phyloP scores from a whole-genome alignment of 441 rosid species.

The Erodium moschatum region DNA sequence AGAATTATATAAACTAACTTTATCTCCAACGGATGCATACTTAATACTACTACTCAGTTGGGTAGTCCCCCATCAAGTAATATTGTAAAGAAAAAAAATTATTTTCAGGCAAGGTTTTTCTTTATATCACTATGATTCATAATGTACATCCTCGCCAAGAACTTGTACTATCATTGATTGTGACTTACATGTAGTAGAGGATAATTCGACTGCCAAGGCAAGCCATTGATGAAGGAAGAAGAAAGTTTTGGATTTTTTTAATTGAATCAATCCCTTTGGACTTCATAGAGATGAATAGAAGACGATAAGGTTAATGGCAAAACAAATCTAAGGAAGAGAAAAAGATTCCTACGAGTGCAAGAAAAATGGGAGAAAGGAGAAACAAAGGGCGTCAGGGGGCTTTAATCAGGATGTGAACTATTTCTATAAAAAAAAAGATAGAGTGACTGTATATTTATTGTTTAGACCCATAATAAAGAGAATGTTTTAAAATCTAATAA shows the following conservation, averaged over 20 bases:
- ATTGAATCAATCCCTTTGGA: neutral
- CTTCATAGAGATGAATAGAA: neutral
- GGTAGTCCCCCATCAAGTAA: too few relatives aligned
- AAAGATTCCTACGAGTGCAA: neutral
- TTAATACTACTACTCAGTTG: too few relatives aligned
- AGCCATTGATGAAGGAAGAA: too few relatives aligned
- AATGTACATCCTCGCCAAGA: too few relatives aligned
- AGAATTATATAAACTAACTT: too few relatives aligned
- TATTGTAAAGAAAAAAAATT: too few relatives aligned
- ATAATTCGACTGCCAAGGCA: too few relatives aligned
- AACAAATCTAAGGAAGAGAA: neutral
- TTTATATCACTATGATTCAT: too few relatives aligned
- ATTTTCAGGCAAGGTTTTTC: too few relatives aligned
- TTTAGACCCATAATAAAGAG: neutral
- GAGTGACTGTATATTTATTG: neutral
- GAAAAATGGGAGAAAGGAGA: neutral
- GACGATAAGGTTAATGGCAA: neutral
- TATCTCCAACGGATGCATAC: too few relatives aligned
- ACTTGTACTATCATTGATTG: too few relatives aligned
- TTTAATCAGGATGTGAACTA: neutral
- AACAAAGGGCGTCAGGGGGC: neutral
- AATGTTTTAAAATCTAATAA: neutral
- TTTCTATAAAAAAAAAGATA: neutral
- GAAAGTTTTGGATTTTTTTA: neutral
- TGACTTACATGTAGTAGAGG: too few relatives aligned